Base-by-base conservation (phyloP, 768 basidiomycete species). In the Boletus edulis region DNA sequence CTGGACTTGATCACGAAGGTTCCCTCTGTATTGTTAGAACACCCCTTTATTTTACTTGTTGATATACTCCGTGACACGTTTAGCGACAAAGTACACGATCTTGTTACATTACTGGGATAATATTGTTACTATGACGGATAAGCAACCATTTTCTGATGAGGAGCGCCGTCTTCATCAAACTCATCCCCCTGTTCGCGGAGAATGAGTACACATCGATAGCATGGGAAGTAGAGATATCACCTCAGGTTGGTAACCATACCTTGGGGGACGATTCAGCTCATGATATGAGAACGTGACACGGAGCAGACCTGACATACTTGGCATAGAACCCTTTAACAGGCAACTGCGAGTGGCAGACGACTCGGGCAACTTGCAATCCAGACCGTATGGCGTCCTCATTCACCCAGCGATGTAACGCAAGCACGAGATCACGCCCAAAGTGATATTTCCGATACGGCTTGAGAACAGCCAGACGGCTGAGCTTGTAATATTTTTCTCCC, bases 161-260 rank as follows among this genome's bases (percentile, higher is more conserved):
- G 90, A 65, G 82, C 90, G 32, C 90, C 91, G 53, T 88, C 91
- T 73, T 86, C 89, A 71, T 88, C 87, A 73, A 89, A 91, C 68
- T 83, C 80, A 24, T 79, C 78, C 58, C 86, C 87, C 85, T 91
- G 70, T 43, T 58, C 46, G 54, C 50, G 58, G 56, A 62, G 46
- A 58, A 51, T 67, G 66, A 64, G 58, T 48, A 52, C 55, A 54
- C 35, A 66, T 66, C 54, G 60, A 67, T 64, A 55, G 56, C 57
- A 52, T 12, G 57, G 31, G 31, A 51, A 54, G 46, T 46, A 45
- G 40, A 40, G 46, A 51, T 64, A 78, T 69, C 70, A 87, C 89
- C 80, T 87, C 80, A 41, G 80, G 72, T 60, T 73, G 68, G 73
- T 89, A 90, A 46, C 86, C 86, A 70, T 82, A 82, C 75, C 88